These are phyloP conservation scores for Eimeria zaria DNA, from an alignment of 169 alveolate species.

Conservation along the genomic window DNA sequence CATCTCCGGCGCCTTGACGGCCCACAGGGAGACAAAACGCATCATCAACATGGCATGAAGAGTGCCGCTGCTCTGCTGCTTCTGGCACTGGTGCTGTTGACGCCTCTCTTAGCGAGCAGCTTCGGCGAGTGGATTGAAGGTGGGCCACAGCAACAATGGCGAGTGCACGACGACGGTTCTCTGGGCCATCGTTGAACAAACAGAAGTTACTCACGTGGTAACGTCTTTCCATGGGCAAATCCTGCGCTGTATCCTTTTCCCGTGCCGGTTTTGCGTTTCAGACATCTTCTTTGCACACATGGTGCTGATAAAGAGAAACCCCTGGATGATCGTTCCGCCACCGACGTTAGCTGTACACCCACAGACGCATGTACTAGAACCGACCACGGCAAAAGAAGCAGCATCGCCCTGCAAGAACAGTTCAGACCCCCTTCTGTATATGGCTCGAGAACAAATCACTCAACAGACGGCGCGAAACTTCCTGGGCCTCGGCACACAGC, in stretches of 20 bases:
- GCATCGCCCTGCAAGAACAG: background rate
- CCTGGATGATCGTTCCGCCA: conserved; percentile 60
- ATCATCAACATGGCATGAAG: conserved; percentile 18
- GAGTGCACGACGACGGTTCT: background rate
- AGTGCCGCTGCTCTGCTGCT: conserved; percentile 70
- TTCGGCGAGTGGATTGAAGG: conserved; percentile 70
- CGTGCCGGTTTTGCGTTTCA: background rate
- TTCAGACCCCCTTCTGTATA: conserved; percentile 10
- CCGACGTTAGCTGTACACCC: conserved; percentile 4
- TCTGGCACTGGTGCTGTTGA: conserved; percentile 39
- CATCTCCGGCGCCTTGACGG: background rate
- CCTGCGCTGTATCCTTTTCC: background rate
- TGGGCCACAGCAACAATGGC: conserved; percentile 14
- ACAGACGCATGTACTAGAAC: background rate
- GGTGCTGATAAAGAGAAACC: conserved; percentile 73
- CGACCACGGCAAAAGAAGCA: conserved; percentile 2
- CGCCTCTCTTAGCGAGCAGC: conserved; percentile 55
- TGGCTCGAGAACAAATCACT: conserved; percentile 27
- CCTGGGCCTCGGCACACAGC: conserved; percentile 11
- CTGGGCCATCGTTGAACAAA: background rate
- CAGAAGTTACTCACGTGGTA: background rate
- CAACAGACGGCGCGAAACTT: conserved; percentile 26
- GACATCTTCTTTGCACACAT: conserved; percentile 56
- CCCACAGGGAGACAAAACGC: background rate
- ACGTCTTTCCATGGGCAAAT: background rate